Base-by-base conservation (phyloP, 1,284 basidiomycete species). In the Trametes hirsuta region DNA sequence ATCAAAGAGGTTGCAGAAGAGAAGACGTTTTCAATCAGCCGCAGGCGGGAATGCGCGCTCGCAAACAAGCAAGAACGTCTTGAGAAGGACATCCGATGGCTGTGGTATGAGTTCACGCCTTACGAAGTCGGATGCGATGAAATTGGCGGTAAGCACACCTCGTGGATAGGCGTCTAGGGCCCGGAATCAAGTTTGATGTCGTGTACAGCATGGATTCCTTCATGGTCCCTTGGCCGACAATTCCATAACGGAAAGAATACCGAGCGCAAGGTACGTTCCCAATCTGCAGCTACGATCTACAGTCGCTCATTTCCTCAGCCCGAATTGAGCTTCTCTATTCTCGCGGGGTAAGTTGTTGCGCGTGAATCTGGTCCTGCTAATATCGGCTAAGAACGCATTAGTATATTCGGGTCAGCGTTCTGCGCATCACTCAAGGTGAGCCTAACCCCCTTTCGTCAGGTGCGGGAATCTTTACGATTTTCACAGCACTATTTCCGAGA, bases 71-170 rank as follows among this genome's bases (percentile, higher is more conserved):
- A 72, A 47, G 51, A 66, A 21, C 61, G 53, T 18, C 66, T 73
- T 3, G 66, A 67, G 22, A 58, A 60, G 25, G 60, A 69, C 11
- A 65, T 69, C 22, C 60, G 69, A 34, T 77, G 71, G 69, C 65
- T 75, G 6, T 79, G 77, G 75, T 77, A 77, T 59, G 78, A 80
- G 57, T 74, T 76, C 55, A 77, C 76, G 2, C 77, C 76, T 0
- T 78, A 74, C 56, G 78, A 79, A 58, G 68, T 76, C 11, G 78
- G 78, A 0, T 77, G 74, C 58, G 77, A 79, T 55, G 76, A 78
- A 59, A 66, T 78, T 14, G 78, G 78, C 34, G 77, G 75, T 76
- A 46, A 34, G 68, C 46, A 4, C 4, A 11, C 10, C 37, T 2
- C n/a, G 3, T 18, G 18, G 18, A 18, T 18, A 18, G 18, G 18